phyloP scores from a whole-genome alignment of 148 eudicot species.

The Fallopia convolvulus region DNA sequence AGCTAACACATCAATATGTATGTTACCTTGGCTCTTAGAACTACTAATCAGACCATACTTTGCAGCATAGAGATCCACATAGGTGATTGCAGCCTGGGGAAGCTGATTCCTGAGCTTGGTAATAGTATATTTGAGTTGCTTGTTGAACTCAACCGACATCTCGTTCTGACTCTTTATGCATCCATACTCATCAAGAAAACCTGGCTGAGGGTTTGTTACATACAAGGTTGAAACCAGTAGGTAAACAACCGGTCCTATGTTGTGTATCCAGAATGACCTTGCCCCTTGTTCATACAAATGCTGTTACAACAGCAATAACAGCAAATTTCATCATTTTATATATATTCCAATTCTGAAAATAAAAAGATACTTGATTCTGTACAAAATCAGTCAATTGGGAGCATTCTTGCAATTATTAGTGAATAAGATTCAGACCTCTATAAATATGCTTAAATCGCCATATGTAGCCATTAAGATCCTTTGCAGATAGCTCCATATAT shows the following conservation, averaged over 20 bases:
- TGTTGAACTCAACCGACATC: constrained; percentile 65
- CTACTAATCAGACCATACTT: constrained; percentile 57
- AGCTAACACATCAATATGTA: neutral
- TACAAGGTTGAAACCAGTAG: constrained; percentile 40
- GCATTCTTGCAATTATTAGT: no score
- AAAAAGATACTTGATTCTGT: no score
- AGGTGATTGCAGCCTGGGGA: constrained; percentile 49
- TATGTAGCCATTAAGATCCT: constrained; percentile 74
- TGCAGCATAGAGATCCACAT: constrained; percentile 60
- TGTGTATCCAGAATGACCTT: constrained; percentile 78
- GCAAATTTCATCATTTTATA: no score
- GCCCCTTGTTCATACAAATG: constrained; percentile 36
- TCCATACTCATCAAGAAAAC: constrained; percentile 40
- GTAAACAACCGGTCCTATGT: constrained; percentile 79
- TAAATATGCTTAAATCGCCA: constrained; percentile 96
- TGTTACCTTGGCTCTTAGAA: constrained; percentile 49
- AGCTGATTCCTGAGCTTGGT: constrained; percentile 45
- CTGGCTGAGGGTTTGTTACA: constrained; percentile 35
- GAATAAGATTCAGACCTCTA: constrained; percentile 45
- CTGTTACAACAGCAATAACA: neutral
- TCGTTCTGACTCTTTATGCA: constrained; percentile 56
- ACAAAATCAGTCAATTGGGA: no score
- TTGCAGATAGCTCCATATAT: constrained; percentile 68
- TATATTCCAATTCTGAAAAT: no score
- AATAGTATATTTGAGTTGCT: constrained; percentile 51